Conservation (phyloP, 371 early-diverging fungal species). For the Apophysomyces ossiformis region DNA sequence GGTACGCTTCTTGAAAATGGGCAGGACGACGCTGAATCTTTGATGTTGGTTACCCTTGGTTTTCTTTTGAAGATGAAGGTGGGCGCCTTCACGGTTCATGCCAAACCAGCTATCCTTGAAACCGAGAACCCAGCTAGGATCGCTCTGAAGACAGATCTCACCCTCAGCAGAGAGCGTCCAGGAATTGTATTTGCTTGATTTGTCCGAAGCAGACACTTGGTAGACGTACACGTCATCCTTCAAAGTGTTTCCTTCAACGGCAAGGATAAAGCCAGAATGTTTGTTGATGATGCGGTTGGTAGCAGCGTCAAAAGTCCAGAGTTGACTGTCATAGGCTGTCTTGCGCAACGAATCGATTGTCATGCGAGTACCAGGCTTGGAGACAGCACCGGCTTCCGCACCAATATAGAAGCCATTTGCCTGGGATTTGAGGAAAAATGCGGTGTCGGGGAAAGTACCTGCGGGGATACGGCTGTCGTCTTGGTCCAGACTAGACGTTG, state of each 20-base stretch:
- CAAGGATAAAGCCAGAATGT: constrained; percentile 53
- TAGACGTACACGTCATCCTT: constrained; percentile 50
- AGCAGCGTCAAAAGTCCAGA: constrained; percentile 54
- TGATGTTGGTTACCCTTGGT: constrained; percentile 28
- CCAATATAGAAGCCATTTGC: constrained; percentile 40
- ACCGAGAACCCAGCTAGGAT: constrained; percentile 51
- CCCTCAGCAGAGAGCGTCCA: constrained; percentile 42
- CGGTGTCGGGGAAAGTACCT: constrained; percentile 46
- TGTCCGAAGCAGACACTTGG: constrained; percentile 35
- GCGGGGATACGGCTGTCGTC: constrained; percentile 29
- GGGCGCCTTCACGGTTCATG: constrained; percentile 46
- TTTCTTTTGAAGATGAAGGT: constrained; percentile 44
- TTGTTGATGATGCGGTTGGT: constrained; percentile 52
- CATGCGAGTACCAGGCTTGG: constrained; percentile 33
- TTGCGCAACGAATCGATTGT: constrained; percentile 42
- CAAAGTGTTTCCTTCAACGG: constrained; percentile 38
- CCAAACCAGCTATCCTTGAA: constrained; percentile 55
- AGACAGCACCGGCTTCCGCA: constrained; percentile 28
- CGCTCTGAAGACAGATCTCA: constrained; percentile 43
- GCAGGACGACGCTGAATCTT: constrained; percentile 48
- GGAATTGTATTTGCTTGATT: constrained; percentile 21
- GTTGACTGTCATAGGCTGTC: constrained; percentile 47
- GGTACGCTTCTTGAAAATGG: constrained; percentile 41
- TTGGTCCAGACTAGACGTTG: constrained; percentile 40
- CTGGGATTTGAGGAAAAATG: constrained; percentile 49